A percentile compares a stretch with the other conserved stretches of the same genome.
Conservation (phyloP, 352 stramenopile genomes). For the Pythium insidiosum region DNA sequence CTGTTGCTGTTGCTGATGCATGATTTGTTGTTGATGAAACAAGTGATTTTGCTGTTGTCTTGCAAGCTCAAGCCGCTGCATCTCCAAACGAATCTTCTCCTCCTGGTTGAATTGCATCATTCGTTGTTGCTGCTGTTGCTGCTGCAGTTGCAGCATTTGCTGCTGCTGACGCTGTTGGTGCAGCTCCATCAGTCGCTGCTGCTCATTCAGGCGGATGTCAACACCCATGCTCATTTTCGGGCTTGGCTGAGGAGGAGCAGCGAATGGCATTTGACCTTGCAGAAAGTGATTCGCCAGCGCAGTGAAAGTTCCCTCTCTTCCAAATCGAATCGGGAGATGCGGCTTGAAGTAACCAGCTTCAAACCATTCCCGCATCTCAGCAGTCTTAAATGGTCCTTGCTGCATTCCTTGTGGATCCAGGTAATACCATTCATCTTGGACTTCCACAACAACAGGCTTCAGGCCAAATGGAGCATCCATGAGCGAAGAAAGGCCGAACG, state of each 20-base stretch:
- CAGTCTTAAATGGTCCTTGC: constrained; percentile 80
- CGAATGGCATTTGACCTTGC: constrained; percentile 64
- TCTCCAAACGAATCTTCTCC: constrained; percentile 78
- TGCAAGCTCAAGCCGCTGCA: constrained; percentile 68
- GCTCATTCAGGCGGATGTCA: constrained; percentile 23
- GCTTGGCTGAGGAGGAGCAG: constrained; percentile 17
- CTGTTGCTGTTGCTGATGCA: constrained; percentile 40
- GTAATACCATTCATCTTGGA: constrained; percentile 82
- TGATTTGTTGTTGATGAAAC: constrained; percentile 45
- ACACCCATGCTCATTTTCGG: constrained; percentile 17
- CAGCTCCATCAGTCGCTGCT: constrained; percentile 50
- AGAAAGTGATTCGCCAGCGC: constrained; percentile 70
- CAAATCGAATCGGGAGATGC: constrained; percentile 80
- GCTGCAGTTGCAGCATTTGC: constrained; percentile 50
- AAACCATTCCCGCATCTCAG: constrained; percentile 86
- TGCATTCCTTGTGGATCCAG: constrained; percentile 76
- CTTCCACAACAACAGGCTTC: constrained; percentile 20
- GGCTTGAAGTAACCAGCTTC: constrained; percentile 87
- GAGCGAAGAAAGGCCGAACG: constrained; percentile 11
- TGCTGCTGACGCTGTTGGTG: constrained; percentile 65
- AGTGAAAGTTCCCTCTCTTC: constrained; percentile 62
- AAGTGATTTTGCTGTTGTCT: constrained; percentile 59
- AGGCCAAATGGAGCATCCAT: constrained; percentile 16
- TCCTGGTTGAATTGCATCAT: constrained; percentile 60
- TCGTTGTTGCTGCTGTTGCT: constrained; percentile 65